Base-by-base conservation (phyloP, 768 basidiomycete genomes). In the Suillus decipiens region DNA sequence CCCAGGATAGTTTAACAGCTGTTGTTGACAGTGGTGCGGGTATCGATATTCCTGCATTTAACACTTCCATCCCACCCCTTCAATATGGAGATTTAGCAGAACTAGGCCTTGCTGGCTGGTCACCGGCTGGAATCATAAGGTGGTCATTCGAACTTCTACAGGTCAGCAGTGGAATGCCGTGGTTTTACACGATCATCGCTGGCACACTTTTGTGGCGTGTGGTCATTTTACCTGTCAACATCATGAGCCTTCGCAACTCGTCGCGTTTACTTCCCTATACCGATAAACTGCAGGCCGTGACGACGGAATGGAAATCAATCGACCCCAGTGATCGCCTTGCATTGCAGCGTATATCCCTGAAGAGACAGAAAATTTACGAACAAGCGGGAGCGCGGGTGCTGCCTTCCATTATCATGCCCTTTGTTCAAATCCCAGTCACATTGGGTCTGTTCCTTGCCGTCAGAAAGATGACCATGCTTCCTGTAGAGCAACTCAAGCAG, bases 371-470 rank as follows among this genome's bases (percentile, higher is more conserved):
- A 50, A 75, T 95, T 39, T 87, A 90, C 71, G 73, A 80, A 63
- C 82, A 87, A 60, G 83, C 90, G 9, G 86, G 89, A 31, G 86
- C 93, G 54, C 85, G 81, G 67, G 81, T 90, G 62, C 65, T 77
- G 15, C 79, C 81, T 45, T 78, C 87, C 65, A 65, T 89, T n/a
- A 58, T 86, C 17, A 78, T 81, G 61, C 84, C 86, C 9, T 63
- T 95, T 61, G 68, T 89, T 1, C 95, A 96, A 74, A 72, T 94
- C 24, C 87, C 92, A 1, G 79, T 94, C 48, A 88, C 90, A 53
- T 76, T 97, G 37, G 87, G 89, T 15, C 77, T 93, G 78, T 99
- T 99, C 82, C 89, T 94, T 67, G 93, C 85, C 19, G 73, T 96
- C 61, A 86, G 86, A 75, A 79, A 78, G 54, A 82, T 99, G 80